A percentile compares a stretch with the other conserved stretches of the same genome.
Conservation (phyloP, 176 grass and related monocot species). For the Metroxylon sagu region DNA sequence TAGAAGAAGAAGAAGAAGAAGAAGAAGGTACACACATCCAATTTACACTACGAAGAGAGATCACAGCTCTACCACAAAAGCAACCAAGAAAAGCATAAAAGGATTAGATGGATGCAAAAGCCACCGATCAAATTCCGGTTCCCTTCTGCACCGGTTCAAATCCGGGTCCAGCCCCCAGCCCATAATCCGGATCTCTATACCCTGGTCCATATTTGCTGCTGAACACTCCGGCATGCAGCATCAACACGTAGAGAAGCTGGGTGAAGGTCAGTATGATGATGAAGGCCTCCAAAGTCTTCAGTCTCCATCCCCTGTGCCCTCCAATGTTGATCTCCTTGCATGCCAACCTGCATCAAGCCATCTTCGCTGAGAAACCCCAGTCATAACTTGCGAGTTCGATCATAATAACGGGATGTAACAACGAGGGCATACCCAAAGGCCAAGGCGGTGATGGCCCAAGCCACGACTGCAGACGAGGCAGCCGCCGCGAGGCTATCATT, state of each 20-base stretch:
- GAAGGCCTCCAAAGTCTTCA: constrained; percentile 47
- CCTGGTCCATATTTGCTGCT: constrained; percentile 33
- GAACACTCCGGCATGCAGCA: constrained; percentile 44
- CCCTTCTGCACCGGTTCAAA: not conserved
- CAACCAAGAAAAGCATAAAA: too few species aligned
- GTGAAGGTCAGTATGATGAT: constrained; percentile 35
- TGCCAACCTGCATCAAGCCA: constrained; percentile 26
- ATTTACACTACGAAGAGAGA: too few species aligned
- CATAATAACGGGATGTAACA: not conserved
- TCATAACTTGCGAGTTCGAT: not conserved
- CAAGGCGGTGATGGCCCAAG: constrained; percentile 63
- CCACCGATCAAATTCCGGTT: not conserved
- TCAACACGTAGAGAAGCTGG: constrained; percentile 40
- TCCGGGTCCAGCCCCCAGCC: constrained; percentile 3
- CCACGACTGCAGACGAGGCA: constrained; percentile 35
- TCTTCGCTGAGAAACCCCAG: too few species aligned
- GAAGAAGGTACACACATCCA: too few species aligned
- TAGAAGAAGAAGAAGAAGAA: too few species aligned
- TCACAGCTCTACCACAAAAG: too few species aligned
- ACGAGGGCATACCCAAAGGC: constrained; percentile 44
- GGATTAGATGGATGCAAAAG: not conserved
- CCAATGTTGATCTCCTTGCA: constrained; percentile 49
- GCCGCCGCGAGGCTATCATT: constrained; percentile 43
- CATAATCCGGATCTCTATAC: constrained; percentile 61
- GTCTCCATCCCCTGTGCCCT: constrained; percentile 41